Base-by-base conservation (phyloP, 2,329 filamentous ascomycete genomes). In the Cadophora gregata region DNA sequence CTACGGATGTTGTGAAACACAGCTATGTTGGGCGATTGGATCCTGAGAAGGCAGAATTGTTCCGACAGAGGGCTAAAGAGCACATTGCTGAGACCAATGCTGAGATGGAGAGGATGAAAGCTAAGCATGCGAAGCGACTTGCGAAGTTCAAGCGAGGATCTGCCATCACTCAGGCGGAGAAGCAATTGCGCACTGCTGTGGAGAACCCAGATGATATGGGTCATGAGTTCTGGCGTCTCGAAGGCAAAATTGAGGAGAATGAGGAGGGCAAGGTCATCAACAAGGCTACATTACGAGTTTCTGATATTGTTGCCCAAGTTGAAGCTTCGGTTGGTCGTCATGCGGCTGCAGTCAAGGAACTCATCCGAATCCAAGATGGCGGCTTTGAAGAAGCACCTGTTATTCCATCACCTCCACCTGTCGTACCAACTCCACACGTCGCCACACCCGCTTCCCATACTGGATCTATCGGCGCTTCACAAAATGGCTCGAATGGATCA, bases 81-180 rank as follows among this genome's bases (percentile, higher is more conserved):
- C 90, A 91, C 75, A 85, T 96, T 12, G 85, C 87, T 9, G 86
- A 91, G 31, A 91, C 92, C 60, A 88, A 92, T 68, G 87, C 87
- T 0, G 94, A 98, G 74, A 93, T 98, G 64, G 91, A 94, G 72
- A 89, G 88, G 72, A 89, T 98, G 86, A 93, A 93, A 78, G 86
- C 86, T 38, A 87, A 90, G 31, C 95, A 99, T 77, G 89, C 88
- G 2, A 88, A 88, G 74, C 86, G 89, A 65, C 86, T 98, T 80
- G 87, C 88, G 27, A 90, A 89, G 70, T 86, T 97, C 73, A 90
- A 90, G 77, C 86, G 87, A 64, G 89, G 88, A 63, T 90, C 90
- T 8, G 79, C 88, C 0, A 83, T 97, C 59, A 89, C 88, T 72
- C 83, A 87, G 65, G 91, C 93, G 1, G 95, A 97, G 79, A 86